Base-by-base conservation (phyloP, 768 basidiomycete genomes). In the Mycena polygramma region DNA sequence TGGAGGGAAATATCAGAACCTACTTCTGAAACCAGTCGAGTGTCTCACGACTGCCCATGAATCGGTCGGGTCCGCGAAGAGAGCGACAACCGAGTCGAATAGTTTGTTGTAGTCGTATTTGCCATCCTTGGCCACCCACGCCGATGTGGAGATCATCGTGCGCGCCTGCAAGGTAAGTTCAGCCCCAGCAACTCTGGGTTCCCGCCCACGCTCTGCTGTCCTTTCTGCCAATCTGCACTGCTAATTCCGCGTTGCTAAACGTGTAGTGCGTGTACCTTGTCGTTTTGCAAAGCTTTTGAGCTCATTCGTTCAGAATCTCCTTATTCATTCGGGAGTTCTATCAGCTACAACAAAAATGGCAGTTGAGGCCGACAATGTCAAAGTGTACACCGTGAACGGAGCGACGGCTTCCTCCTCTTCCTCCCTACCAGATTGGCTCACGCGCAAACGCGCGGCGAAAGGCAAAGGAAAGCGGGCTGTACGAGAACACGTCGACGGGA, bases 321-420 rank as follows among this genome's bases (percentile, higher is more conserved):
- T 69, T 63, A 62, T 68, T 68, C 61, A 69, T 69, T 69, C 67
- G 61, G 67, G 61, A 63, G 68, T 64, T 24, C 24, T 53, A 53
- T 58, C 55, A 57, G 52, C n/a, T n/a, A 46, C 61, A 48, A 8
- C 49, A 24, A n/a, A 69, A 59, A 80, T 81, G 78, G 77, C 77
- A 51, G 74, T 76, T 15, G 84, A 84, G 68, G 78, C 83, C 60
- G 80, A 76, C 73, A 78, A 84, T 63, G 91, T 93, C 71, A 95
- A 92, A 79, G 94, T 97, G 46, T 99, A 99, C 84, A 98, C 96
- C 24, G 96, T 98, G 75, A 98, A 98, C 77, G 97, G 97, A 22
- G 91, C 95, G 13, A 88, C 92, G 7, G 89, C 93, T 1, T 93
- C 94, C 11, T 95, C 95, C 1, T 94, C 95, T 1, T 93, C 96